Evolutionary conservation across 768 basidiomycete genomes (phyloP), one percentile per base, ranked within the genome.

Genomic region (Amanita brunnescens): DNA sequence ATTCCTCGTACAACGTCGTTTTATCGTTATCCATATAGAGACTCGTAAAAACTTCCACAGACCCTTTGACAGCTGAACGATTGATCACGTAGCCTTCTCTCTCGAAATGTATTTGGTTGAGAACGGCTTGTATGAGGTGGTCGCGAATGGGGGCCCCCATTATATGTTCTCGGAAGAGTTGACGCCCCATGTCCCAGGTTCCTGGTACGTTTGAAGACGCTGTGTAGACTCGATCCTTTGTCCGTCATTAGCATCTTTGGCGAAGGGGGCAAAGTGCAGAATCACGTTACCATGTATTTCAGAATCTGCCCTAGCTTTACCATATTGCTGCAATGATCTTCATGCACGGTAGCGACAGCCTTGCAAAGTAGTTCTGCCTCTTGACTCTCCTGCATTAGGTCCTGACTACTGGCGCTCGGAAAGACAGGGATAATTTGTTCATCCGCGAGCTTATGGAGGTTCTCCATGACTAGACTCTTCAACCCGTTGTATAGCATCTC

Each of bases 291-390:
- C 93, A 99, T 96, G 63, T 99, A 99, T 62, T 89, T 91, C 57
- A 98, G 72, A 37, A 99, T 80, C 65, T 93, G 91, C 9, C 85
- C 80, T 53, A 99, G 65, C 64, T 94, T 90, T 23, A 77, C 71
- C 89, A 97, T 90, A 63, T 84, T 91, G 9, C 84, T 81, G 4
- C 74, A 82, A 66, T 99, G 96, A 63, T 97, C 92, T 50, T 94
- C 88, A 94, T 96, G 98, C 0, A 95, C 87, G 26, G 78, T 77
- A 62, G 80, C 79, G 49, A 96, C 55, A 24, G 87, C 86, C 61
- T 88, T 93, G 62, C 98, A 67, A 51, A 98, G 74, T 48, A 82
- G 66, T 62, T 97, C 94, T 0, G 85, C 89, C 61, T 93, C 91
- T 59, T 87, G 82, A 40, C 79, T 86, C 58, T 80, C 78, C 58